These are phyloP conservation scores for Posidonia oceanica DNA, from an alignment of 116 monocot genomes.

Conservation along the genomic window DNA sequence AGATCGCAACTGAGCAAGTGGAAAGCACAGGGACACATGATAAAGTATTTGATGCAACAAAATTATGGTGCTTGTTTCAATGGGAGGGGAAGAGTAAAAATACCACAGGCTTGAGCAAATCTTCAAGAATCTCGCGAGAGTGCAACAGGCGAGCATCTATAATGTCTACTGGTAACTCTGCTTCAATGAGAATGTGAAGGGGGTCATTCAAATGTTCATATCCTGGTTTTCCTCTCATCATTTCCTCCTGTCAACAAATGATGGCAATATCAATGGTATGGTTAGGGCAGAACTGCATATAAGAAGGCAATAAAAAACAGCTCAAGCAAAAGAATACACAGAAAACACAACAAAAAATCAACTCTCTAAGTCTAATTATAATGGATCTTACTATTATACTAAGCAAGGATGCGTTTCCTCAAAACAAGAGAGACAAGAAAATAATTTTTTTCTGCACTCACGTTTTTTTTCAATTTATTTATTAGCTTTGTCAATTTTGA, in stretches of 20 bases:
- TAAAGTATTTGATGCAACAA: neutral
- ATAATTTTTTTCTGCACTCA: too few relatives aligned
- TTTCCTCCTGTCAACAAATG: slow-evolving; percentile 24
- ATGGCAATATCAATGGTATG: neutral
- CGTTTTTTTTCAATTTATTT: too few relatives aligned
- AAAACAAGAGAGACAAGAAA: too few relatives aligned
- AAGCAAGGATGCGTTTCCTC: too few relatives aligned
- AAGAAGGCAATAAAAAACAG: neutral
- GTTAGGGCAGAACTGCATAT: neutral
- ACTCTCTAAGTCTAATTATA: too few relatives aligned
- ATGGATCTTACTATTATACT: too few relatives aligned
- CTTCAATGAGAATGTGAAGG: slow-evolving; percentile 79
- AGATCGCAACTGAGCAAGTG: neutral
- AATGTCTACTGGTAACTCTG: slow-evolving; percentile 64
- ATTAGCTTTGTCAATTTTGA: too few relatives aligned
- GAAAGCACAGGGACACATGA: neutral
- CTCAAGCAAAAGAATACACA: too few relatives aligned
- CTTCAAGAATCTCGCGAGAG: slow-evolving; percentile 62
- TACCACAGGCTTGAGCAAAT: slow-evolving; percentile 82
- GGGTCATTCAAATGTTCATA: slow-evolving; percentile 84
- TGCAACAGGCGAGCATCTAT: slow-evolving; percentile 52
- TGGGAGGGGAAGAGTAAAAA: neutral
- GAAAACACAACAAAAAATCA: too few relatives aligned
- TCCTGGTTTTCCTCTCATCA: slow-evolving; percentile 87
- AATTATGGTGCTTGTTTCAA: neutral